These are phyloP conservation scores for Alloteropsis semialata DNA, from an alignment of 176 grass and related monocot species.

Conservation along the genomic window DNA sequence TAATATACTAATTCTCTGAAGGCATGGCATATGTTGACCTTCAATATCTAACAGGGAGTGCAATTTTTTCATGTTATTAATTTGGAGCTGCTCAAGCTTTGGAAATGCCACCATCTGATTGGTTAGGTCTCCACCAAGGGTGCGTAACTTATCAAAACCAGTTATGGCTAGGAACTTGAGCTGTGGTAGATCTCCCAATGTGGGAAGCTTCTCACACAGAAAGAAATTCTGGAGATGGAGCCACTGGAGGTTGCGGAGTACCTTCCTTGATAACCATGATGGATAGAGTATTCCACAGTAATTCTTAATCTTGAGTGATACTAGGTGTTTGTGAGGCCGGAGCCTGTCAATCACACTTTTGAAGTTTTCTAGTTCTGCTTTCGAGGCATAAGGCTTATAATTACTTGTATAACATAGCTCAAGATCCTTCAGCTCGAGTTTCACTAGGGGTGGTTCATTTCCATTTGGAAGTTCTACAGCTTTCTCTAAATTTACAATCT, in stretches of 20 bases:
- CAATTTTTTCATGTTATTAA: too few species aligned
- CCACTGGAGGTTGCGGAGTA: background rate
- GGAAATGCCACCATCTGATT: too few species aligned
- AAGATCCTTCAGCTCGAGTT: background rate
- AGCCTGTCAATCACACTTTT: background rate
- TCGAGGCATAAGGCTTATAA: too few species aligned
- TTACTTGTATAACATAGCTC: background rate
- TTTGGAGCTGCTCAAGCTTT: too few species aligned
- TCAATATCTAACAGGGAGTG: too few species aligned
- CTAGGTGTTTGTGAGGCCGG: background rate
- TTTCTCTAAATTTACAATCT: background rate
- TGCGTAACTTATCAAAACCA: background rate
- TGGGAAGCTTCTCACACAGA: background rate
- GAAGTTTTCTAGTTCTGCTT: background rate
- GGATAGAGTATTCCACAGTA: background rate
- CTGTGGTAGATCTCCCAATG: background rate
- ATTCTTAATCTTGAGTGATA: background rate
- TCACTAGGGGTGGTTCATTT: background rate
- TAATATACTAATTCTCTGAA: too few species aligned
- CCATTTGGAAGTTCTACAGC: background rate
- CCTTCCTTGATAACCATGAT: background rate
- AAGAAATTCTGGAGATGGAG: background rate
- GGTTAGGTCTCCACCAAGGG: too few species aligned
- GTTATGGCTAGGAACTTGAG: background rate
- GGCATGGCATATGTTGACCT: too few species aligned